Evolutionary conservation across 129 eudicot species (phyloP).

Genomic region (carrot (Daucus carota)): DNA sequence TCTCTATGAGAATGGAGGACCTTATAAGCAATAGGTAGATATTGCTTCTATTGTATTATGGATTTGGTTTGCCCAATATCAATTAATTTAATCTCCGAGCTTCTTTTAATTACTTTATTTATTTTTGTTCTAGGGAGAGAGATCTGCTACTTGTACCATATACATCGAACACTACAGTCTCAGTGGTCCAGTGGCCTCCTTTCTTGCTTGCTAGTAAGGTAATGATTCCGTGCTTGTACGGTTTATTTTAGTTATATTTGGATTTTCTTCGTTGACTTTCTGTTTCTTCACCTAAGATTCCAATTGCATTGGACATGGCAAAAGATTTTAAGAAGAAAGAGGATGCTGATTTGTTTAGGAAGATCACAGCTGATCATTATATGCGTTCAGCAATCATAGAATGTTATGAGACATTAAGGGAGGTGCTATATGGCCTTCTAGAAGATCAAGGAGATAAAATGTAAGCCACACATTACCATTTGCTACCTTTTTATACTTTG

Average conservation of each 20-base stretch:
- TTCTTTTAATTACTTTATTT: neutral
- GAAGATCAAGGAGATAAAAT: slow-evolving; percentile 48
- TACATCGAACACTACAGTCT: slow-evolving; percentile 42
- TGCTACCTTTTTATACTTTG: neutral
- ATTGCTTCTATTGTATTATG: slow-evolving; percentile 11
- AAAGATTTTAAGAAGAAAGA: slow-evolving; percentile 79
- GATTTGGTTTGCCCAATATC: neutral
- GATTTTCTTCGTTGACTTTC: slow-evolving; percentile 1
- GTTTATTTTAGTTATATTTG: neutral
- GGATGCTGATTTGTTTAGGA: slow-evolving; percentile 73
- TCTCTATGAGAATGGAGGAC: slow-evolving; percentile 87
- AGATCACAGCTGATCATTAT: slow-evolving; percentile 74
- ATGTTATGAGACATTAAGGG: slow-evolving; percentile 79
- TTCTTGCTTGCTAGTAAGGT: slow-evolving; percentile 99
- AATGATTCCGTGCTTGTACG: slow-evolving; percentile 1
- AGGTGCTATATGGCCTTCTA: slow-evolving; percentile 44
- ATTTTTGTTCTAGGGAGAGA: slow-evolving; percentile 52
- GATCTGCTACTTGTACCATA: slow-evolving; percentile 97
- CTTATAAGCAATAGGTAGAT: slow-evolving; percentile 76
- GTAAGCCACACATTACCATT: slow-evolving; percentile 30
- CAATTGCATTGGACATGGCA: slow-evolving; percentile 98
- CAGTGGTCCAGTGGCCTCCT: slow-evolving; percentile 99
- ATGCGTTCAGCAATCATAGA: slow-evolving; percentile 86
- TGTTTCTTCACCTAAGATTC: slow-evolving; percentile 53
- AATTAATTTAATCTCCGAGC: neutral